Conservation (phyloP, 108 stramenopile genomes). For the Cyclotella atomus region DNA sequence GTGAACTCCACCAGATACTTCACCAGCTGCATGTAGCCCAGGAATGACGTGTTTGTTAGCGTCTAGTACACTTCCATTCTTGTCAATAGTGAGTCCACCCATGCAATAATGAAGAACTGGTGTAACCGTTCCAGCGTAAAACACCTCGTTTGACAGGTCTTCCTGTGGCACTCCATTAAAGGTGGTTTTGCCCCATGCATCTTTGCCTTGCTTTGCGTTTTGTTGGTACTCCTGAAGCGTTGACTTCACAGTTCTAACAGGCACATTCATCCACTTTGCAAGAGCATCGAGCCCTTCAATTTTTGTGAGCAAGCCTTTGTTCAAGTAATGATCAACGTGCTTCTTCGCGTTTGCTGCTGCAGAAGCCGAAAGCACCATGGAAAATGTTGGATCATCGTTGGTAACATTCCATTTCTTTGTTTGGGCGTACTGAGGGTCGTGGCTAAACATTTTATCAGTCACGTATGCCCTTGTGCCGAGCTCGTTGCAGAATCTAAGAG, state of each 20-base stretch:
- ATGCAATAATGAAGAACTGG: constrained; percentile 92
- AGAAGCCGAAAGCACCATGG: constrained; percentile 75
- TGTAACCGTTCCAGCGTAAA: constrained; percentile 82
- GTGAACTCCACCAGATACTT: constrained; percentile 84
- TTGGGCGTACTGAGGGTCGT: constrained; percentile 46
- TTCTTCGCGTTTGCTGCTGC: constrained; percentile 84
- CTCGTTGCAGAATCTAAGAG: constrained; percentile 76
- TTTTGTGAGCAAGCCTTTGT: constrained; percentile 81
- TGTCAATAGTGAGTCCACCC: constrained; percentile 86
- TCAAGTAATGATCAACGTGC: constrained; percentile 85
- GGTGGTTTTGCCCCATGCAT: constrained; percentile 69
- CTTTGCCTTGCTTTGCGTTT: constrained; percentile 59
- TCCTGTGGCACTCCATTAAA: constrained; percentile 57
- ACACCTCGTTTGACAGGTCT: constrained; percentile 58
- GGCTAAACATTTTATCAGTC: constrained; percentile 72
- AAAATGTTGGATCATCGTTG: constrained; percentile 75
- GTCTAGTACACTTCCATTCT: constrained; percentile 66
- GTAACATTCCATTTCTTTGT: constrained; percentile 70
- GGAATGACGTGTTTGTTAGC: constrained; percentile 46
- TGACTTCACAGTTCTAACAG: constrained; percentile 40
- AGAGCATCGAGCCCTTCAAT: constrained; percentile 75
- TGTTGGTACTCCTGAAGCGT: constrained; percentile 70
- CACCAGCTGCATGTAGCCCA: constrained; percentile 79
- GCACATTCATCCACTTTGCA: constrained; percentile 70
- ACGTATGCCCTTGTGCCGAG: constrained; percentile 71